Conservation (phyloP, 345 rosid species). For the Chamaenerion angustifolium region DNA sequence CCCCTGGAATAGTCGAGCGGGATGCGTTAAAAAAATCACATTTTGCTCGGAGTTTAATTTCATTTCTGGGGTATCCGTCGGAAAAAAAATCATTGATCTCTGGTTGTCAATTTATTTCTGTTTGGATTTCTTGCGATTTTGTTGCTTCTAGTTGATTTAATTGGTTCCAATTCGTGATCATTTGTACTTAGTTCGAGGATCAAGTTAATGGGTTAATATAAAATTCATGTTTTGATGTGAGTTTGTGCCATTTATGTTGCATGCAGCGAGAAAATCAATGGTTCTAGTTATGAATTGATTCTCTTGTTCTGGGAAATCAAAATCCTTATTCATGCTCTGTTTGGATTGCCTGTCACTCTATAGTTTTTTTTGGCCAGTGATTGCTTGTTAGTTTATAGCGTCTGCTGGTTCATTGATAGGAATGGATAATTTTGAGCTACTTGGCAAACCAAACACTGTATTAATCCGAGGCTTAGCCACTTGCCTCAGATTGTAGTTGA, state of each 20-base stretch:
- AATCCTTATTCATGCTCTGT: not conserved
- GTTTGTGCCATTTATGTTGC: too few relatives aligned
- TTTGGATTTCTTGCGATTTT: not conserved
- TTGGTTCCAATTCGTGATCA: too few relatives aligned
- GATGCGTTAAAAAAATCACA: too few relatives aligned
- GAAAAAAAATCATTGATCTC: not conserved
- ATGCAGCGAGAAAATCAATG: not conserved
- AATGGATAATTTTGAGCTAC: not conserved
- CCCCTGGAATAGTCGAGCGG: too few relatives aligned
- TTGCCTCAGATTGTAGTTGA: not conserved
- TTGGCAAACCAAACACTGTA: not conserved
- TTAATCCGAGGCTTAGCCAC: not conserved
- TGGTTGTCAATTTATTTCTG: too few relatives aligned
- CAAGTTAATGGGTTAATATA: too few relatives aligned
- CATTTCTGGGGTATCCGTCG: too few relatives aligned
- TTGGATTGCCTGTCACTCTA: too few relatives aligned
- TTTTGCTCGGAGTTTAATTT: too few relatives aligned
- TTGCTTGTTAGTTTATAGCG: not conserved
- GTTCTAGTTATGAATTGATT: not conserved
- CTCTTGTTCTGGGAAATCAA: not conserved
- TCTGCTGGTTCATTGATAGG: not conserved
- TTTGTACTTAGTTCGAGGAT: too few relatives aligned
- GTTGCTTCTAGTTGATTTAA: not conserved
- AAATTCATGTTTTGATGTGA: too few relatives aligned
- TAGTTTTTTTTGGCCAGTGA: too few relatives aligned